Percentiles rank a stretch among this genome's conserved stretches.
Evolutionary conservation across 2,329 filamentous ascomycete genomes (phyloP).

Genomic region (Pseudocercospora fuligena): DNA sequence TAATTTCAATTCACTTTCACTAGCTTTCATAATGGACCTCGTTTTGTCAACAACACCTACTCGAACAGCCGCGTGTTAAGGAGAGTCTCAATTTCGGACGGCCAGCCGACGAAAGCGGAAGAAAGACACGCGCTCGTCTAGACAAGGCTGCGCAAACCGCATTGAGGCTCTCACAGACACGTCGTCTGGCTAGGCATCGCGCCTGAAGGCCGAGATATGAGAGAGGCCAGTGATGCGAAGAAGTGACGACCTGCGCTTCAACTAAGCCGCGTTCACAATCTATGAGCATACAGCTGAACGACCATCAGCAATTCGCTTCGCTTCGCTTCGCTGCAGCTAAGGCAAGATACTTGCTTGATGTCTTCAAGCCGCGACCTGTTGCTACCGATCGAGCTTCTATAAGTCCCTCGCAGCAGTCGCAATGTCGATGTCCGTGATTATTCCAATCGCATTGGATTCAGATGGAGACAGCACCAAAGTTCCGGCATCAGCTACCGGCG

Average conservation of each 20-base stretch:
- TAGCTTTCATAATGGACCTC: not conserved
- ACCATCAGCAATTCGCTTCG: no score
- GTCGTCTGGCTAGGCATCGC: not conserved
- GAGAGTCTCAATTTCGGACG: not conserved
- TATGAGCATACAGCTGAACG: no score
- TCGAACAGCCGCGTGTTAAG: not conserved
- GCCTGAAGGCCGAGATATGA: not conserved
- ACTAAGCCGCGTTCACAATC: no score
- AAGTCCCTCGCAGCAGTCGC: not conserved
- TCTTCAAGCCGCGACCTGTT: not conserved
- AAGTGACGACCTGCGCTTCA: no score
- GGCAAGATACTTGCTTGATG: no score
- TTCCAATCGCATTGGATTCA: slow-evolving; percentile 20
- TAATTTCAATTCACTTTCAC: slow-evolving; percentile 3
- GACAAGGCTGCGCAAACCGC: not conserved
- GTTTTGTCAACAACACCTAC: slow-evolving; percentile 4
- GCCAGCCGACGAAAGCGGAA: not conserved
- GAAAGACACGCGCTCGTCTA: not conserved
- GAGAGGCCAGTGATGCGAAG: not conserved
- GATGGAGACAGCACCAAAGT: slow-evolving; percentile 23
- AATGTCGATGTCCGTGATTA: slow-evolving; percentile 1
- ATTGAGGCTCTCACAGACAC: not conserved
- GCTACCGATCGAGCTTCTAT: not conserved
- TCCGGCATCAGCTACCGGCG: not conserved
- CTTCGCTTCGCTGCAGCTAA: no score